Evolutionary conservation across 164 flowering plant genomes (phyloP).

Genomic region (Magnolia changhungtana): DNA sequence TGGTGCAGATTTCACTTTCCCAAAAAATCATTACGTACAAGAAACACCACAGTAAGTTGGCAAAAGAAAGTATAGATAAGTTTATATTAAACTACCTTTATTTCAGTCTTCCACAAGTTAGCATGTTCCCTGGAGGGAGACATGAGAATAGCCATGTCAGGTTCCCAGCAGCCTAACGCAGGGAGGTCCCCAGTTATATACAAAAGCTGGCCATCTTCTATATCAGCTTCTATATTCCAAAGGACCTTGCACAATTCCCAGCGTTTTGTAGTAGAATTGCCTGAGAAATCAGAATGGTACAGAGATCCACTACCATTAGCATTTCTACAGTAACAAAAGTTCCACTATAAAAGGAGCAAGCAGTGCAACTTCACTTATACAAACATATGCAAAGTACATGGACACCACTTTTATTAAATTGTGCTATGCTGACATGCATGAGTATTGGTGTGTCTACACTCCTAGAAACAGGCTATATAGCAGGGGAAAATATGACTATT

Average conservation of each 20-base stretch:
- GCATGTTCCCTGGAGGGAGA: slow-evolving; percentile 40
- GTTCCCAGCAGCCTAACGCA: slow-evolving; percentile 60
- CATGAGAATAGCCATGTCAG: slow-evolving; percentile 58
- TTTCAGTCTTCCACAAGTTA: slow-evolving; percentile 60
- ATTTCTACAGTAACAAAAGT: neutral
- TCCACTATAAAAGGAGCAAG: neutral
- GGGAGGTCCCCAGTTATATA: slow-evolving; percentile 55
- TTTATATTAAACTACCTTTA: slow-evolving; percentile 37
- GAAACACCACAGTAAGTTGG: neutral
- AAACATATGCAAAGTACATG: neutral
- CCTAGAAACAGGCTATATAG: neutral
- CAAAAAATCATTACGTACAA: neutral
- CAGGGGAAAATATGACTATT: too few species aligned
- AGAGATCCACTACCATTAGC: neutral
- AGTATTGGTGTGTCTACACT: neutral
- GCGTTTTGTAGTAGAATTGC: slow-evolving; percentile 18
- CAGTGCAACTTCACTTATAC: neutral
- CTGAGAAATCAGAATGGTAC: slow-evolving; percentile 21
- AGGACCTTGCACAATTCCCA: slow-evolving; percentile 39
- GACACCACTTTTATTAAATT: too few species aligned
- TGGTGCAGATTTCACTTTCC: too few species aligned
- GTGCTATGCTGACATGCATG: neutral
- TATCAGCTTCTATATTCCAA: slow-evolving; percentile 62
- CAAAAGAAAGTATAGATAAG: neutral
- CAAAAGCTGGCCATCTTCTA: slow-evolving; percentile 50